Evolutionary conservation across 2,329 filamentous ascomycete genomes (phyloP), one percentile per base, ranked within the genome.

Genomic region (Apiospora kogelbergensis): DNA sequence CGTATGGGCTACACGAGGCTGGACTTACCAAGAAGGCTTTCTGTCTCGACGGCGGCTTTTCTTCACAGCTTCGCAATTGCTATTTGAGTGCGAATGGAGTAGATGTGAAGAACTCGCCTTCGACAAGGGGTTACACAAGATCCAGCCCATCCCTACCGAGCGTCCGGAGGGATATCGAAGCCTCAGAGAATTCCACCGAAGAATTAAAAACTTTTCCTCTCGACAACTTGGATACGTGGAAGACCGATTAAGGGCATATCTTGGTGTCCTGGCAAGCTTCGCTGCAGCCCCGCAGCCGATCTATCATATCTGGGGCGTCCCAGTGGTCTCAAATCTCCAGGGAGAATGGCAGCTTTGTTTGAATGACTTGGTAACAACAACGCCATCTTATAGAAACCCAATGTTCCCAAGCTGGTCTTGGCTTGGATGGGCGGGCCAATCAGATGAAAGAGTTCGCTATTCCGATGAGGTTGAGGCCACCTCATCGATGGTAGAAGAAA

Each of bases 11-110:
- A 75, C 76, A 0, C 73, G 80, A 20, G 80, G 77, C 9, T 82
- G 80, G 80, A 82, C 80, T 0, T 82, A 80, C 33, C 80, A 82
- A 66, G 80, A 82, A 69, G 79, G 76, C 1, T 71, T 81, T 0
- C 72, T 81, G 2, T 77, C 80, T 17, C 73, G 78, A 11, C 76
- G 80, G 17, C 75, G 80, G 2, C 76, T 82, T 7, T 74, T 81
- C 53, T 82, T 82, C 40, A 81, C 80, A 6, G 75, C 78, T n/a
- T 73, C 78, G 46, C 79, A 82, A 68, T 78, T 80, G 74, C 81
- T 80, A 66, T 82, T 79, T 75, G 78, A 82, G 48, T 82, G 80
- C 48, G n/a, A 3, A 11, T 2, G 1, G 7, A 9, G 3, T 2
- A 9, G 1, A 1, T 22, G 45, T 7, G 45, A 46, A 22, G 45